A percentile compares a stretch with the other conserved stretches of the same genome.
phyloP scores from a whole-genome alignment of 2,329 filamentous ascomycete species.

The Tolypocladium inflatum region DNA sequence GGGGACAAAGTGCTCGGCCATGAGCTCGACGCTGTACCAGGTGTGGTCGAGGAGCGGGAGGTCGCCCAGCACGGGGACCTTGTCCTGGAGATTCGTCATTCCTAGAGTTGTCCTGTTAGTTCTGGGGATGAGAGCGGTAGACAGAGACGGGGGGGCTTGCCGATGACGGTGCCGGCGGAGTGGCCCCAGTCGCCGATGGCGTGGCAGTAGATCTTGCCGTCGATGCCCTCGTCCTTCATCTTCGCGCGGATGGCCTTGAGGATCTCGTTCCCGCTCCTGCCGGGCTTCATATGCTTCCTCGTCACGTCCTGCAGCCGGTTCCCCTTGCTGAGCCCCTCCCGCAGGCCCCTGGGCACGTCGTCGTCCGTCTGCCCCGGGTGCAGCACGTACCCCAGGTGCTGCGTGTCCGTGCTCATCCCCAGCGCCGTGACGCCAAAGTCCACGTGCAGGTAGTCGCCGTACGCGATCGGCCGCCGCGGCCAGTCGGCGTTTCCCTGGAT shows the following conservation, averaged over 20 bases:
- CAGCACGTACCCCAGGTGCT: conserved; percentile 40
- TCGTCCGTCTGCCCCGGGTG: conserved; percentile 28
- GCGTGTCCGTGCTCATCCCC: conserved; percentile 37
- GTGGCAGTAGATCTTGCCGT: conserved; percentile 29
- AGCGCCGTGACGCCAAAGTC: conserved; percentile 36
- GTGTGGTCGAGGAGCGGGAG: not conserved
- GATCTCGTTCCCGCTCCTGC: conserved; percentile 34
- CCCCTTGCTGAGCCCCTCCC: conserved; percentile 32
- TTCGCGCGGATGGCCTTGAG: conserved; percentile 25
- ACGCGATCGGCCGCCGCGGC: conserved; percentile 19
- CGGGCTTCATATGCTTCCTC: conserved; percentile 31
- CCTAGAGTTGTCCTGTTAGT: not conserved
- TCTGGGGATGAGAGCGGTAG: not conserved
- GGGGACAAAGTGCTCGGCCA: not conserved
- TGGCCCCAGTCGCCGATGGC: not conserved
- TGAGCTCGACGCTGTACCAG: not conserved
- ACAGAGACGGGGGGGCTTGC: not conserved
- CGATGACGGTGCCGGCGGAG: not conserved
- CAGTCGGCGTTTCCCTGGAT: conserved; percentile 16
- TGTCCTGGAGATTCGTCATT: not conserved
- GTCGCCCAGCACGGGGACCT: not conserved
- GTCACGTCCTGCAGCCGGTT: conserved; percentile 40
- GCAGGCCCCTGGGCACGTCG: conserved; percentile 32
- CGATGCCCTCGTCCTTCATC: conserved; percentile 32
- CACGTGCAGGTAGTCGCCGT: conserved; percentile 38